These are phyloP conservation scores for Isabelozyma pseudorhagii DNA, from an alignment of 805 yeast genomes.

Conservation along the genomic window DNA sequence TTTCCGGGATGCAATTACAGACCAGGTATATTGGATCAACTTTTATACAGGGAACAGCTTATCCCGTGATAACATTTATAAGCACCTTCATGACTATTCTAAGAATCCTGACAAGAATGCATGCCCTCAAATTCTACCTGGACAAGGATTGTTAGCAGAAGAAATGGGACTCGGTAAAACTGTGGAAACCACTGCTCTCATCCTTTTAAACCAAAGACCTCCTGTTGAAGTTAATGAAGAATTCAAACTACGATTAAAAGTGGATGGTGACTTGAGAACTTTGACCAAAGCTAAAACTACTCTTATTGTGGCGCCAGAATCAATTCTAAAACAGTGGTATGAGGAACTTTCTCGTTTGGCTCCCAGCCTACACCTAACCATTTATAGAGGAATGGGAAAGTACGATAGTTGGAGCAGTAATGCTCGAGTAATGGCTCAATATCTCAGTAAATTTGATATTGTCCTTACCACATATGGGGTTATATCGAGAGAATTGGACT, in stretches of 20 bases:
- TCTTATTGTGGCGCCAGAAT: conserved; percentile 79
- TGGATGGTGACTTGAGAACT: conserved; percentile 41
- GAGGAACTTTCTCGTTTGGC: conserved; percentile 63
- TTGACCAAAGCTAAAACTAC: conserved; percentile 64
- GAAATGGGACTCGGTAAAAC: conserved; percentile 99
- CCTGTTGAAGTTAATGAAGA: conserved; percentile 25
- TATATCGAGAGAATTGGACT: conserved; percentile 72
- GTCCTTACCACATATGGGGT: conserved; percentile 76
- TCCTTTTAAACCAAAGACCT: conserved; percentile 59
- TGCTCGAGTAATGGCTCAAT: conserved; percentile 47
- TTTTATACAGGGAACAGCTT: conserved; percentile 47
- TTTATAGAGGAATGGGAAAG: conserved; percentile 56
- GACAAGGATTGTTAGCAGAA: conserved; percentile 75
- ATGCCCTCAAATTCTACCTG: conserved; percentile 35
- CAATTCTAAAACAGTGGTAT: conserved; percentile 83
- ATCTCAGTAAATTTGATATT: conserved; percentile 63
- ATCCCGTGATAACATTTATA: conserved; percentile 24
- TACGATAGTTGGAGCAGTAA: conserved; percentile 25
- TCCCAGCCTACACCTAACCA: conserved; percentile 56
- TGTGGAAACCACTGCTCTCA: conserved; percentile 71
- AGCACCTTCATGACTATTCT: conserved; percentile 25
- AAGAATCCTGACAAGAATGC: conserved; percentile 13
- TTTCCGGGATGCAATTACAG: conserved; percentile 5
- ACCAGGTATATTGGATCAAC: conserved; percentile 43
- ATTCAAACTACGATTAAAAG: conserved; percentile 22